Evolutionary conservation across 805 yeast species (phyloP), one percentile per base, ranked within the genome.

Genomic region (Jamesozyma spencerorum): DNA sequence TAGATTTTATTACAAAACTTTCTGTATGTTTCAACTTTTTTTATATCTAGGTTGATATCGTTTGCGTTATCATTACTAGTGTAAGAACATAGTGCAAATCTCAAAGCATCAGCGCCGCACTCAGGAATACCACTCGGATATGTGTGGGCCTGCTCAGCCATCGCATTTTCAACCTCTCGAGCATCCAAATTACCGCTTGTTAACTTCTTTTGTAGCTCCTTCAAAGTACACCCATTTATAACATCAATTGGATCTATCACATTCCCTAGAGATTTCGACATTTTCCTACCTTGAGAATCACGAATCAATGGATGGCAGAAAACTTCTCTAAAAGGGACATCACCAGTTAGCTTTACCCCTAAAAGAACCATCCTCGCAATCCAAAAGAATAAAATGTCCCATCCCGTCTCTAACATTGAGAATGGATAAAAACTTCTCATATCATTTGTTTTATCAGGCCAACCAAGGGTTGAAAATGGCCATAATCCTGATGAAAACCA

Each of bases 361-460:
- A 90, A 69, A 68, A 90, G 72, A 47, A 90, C 80, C 97, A 92
- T 92, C 65, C 97, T 78, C 14, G 94, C 75, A 36, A 90, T 97
- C 97, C 97, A 90, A 81, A 92, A 92, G 75, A 90, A 90, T 60
- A 92, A 72, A 59, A 90, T 90, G 70, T 90, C 98, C 97, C 97
- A 92, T 50, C 97, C 98, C 34, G 97, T 92, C 66, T 90, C 97
- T 55, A 92, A 70, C 80, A 92, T 68, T 15, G 92, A 79, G 79
- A 86, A 81, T 47, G 97, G 97, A 58, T 77, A 81, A 66, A 85
- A 92, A 36, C 64, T 64, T 49, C 75, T 69, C 73, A 85, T 66
- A 61, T 90, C 97, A 36, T 63, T 55, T 40, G 87, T 72, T 54
- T 74, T 66, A 42, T 77, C 64, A 55, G 97, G 97, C 97, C 97